A percentile compares a stretch with the other conserved stretches of the same genome.
Evolutionary conservation across 352 stramenopile species (phyloP).

Genomic region (Phytophthora kernoviae): DNA sequence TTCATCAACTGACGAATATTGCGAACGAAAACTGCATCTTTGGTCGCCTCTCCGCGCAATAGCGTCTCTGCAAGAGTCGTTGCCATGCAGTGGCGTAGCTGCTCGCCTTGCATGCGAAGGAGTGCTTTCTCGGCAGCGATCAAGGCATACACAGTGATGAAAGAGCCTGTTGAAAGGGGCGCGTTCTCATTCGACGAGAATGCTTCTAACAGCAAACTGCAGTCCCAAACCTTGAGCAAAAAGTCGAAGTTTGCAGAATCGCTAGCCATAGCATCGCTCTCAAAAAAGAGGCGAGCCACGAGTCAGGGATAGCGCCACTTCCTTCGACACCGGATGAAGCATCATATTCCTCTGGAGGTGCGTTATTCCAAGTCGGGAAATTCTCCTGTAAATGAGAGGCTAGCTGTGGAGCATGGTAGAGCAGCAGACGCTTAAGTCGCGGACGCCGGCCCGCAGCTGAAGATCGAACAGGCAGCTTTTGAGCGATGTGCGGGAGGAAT

Average conservation of each 20-base stretch:
- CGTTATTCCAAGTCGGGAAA: slow-evolving; percentile 68
- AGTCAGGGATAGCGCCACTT: slow-evolving; percentile 51
- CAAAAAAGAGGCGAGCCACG: slow-evolving; percentile 85
- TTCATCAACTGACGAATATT: slow-evolving; percentile 61
- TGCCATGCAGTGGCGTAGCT: slow-evolving; percentile 73
- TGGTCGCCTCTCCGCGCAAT: slow-evolving; percentile 25
- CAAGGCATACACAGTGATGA: slow-evolving; percentile 57
- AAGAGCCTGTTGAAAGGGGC: slow-evolving; percentile 27
- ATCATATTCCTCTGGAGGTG: slow-evolving; percentile 23
- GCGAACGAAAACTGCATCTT: slow-evolving; percentile 36
- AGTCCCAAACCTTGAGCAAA: slow-evolving; percentile 76
- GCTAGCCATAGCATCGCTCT: slow-evolving; percentile 43
- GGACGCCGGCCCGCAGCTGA: slow-evolving; percentile 45
- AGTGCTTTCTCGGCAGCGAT: slow-evolving; percentile 65
- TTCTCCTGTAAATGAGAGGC: slow-evolving; percentile 81
- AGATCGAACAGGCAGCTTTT: slow-evolving; percentile 31
- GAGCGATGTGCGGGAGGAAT: slow-evolving; percentile 55
- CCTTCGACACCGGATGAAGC: slow-evolving; percentile 14
- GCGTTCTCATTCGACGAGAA: slow-evolving; percentile 16
- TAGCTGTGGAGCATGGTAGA: slow-evolving; percentile 75
- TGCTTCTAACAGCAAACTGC: slow-evolving; percentile 54
- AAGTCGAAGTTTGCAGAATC: slow-evolving; percentile 51
- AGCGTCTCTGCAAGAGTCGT: slow-evolving; percentile 61
- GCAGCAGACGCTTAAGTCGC: slow-evolving; percentile 69
- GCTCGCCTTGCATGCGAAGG: slow-evolving; percentile 71